Conservation (phyloP, 2,329 filamentous ascomycete species). For the Alternaria triticimaculans region DNA sequence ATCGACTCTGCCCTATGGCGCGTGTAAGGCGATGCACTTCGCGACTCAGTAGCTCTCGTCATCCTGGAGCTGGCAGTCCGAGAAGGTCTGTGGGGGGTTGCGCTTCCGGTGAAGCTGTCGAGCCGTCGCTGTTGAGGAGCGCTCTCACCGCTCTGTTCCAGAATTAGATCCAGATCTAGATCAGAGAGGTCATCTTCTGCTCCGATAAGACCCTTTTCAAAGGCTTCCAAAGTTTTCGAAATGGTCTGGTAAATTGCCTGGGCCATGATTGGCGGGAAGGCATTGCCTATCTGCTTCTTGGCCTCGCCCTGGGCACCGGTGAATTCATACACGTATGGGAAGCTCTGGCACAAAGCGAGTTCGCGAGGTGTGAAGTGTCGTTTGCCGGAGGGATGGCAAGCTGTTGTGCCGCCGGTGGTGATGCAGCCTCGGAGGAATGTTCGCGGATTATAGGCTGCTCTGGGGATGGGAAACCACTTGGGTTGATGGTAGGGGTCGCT, state of each 20-base stretch:
- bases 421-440: conserved; percentile 10
- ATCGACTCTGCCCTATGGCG: neutral
- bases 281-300: conserved; percentile 31
- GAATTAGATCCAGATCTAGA: conserved; percentile 8
- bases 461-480: neutral
- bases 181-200: conserved; percentile 32
- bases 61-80: neutral
- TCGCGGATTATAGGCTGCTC: neutral
- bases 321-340: conserved; percentile 20
- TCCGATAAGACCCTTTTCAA: conserved; percentile 31
- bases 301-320: conserved; percentile 7
- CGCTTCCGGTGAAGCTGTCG: neutral
- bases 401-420: conserved; percentile 23
- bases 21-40: neutral
- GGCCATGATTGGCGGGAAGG: conserved; percentile 26
- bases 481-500: conserved; percentile 32
- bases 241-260: conserved; percentile 5
- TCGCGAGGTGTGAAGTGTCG: conserved; percentile 30
- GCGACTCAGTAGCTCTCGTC: neutral
- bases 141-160: neutral
- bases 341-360: conserved; percentile 23
- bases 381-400: conserved; percentile 19
- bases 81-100: neutral
- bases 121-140: neutral
- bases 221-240: conserved; percentile 29